A percentile compares a stretch with the other conserved stretches of the same genome.
Evolutionary conservation across 192 early-diverging fungal species (phyloP).

Genomic region (Gamsiella multidivaricata): DNA sequence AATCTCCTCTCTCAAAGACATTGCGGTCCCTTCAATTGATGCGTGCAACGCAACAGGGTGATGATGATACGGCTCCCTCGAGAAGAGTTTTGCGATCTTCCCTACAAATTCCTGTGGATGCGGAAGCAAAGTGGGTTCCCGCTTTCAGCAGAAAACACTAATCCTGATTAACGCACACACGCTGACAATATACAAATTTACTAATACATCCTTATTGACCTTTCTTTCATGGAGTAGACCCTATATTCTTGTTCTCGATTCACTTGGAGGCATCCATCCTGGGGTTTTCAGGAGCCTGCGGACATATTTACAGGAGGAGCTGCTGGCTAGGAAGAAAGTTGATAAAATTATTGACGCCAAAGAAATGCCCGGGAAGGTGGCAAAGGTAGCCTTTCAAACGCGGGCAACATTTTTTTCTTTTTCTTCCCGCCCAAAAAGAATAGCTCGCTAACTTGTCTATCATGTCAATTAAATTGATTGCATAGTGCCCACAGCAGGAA

Average conservation of each 20-base stretch:
- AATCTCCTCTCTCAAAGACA: too few relatives aligned
- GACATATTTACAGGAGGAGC: conserved; percentile 49
- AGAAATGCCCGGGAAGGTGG: conserved; percentile 59
- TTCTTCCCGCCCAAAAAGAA: too few relatives aligned
- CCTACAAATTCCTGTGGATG: conserved; percentile 8
- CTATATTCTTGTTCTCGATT: conserved; percentile 74
- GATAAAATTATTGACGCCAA: conserved; percentile 26
- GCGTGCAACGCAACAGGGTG: not conserved
- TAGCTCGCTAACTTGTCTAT: not conserved
- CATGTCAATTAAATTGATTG: too few relatives aligned
- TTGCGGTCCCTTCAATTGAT: not conserved
- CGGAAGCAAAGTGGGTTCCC: conserved; percentile 21
- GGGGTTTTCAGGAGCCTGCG: conserved; percentile 51
- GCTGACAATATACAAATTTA: not conserved
- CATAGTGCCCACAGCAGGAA: conserved; percentile 73
- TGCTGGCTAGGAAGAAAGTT: conserved; percentile 57
- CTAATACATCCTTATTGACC: not conserved
- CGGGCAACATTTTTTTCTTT: not conserved
- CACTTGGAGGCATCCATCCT: conserved; percentile 62
- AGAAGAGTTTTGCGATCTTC: conserved; percentile 12
- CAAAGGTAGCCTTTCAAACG: conserved; percentile 57
- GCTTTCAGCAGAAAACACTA: too few relatives aligned
- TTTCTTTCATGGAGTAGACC: conserved; percentile 37
- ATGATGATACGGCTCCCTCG: not conserved
- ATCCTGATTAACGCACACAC: too few relatives aligned